These are phyloP conservation scores for Fusarium tuaranense DNA, from an alignment of 2,329 filamentous ascomycete genomes.

Conservation along the genomic window DNA sequence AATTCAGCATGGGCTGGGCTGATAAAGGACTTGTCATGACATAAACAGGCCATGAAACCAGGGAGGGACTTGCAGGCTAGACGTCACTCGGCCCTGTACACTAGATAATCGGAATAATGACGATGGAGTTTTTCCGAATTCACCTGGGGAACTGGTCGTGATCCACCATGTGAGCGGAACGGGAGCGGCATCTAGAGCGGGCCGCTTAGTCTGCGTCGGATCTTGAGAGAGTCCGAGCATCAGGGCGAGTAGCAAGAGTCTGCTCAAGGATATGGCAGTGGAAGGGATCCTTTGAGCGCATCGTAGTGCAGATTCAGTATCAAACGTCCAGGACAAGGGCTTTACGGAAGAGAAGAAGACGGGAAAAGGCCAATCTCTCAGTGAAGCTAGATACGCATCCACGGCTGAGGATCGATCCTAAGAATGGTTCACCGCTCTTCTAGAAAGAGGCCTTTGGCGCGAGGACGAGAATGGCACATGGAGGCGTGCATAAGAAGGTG, in stretches of 20 bases:
- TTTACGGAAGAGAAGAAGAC: background rate
- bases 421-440: slow-evolving; percentile 37
- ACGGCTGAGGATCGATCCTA: slow-evolving; percentile 19
- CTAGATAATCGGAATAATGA: slow-evolving; percentile 46
- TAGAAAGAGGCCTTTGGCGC: slow-evolving; percentile 28
- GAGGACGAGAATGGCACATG: slow-evolving; percentile 11
- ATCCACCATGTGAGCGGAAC: slow-evolving; percentile 23
- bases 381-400: slow-evolving; percentile 9
- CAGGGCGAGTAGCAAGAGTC: background rate
- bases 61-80: slow-evolving; percentile 32
- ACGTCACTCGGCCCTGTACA: slow-evolving; percentile 44
- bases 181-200: slow-evolving; percentile 8
- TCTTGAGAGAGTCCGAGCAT: background rate
- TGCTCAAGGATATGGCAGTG: background rate
- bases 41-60: slow-evolving; percentile 15
- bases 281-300: background rate
- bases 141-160: slow-evolving; percentile 6
- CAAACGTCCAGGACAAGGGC: slow-evolving; percentile 13
- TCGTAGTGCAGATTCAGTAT: background rate
- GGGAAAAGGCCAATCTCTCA: slow-evolving; percentile 7
- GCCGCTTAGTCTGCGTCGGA: slow-evolving; percentile 3
- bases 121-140: slow-evolving; percentile 36
- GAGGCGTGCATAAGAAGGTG: slow-evolving; percentile 24
- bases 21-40: slow-evolving; percentile 31
- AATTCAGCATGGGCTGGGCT: slow-evolving; percentile 22